These are phyloP conservation scores for Spizellomyces sp. DNA, from an alignment of 192 early-diverging fungal species.

Conservation along the genomic window DNA sequence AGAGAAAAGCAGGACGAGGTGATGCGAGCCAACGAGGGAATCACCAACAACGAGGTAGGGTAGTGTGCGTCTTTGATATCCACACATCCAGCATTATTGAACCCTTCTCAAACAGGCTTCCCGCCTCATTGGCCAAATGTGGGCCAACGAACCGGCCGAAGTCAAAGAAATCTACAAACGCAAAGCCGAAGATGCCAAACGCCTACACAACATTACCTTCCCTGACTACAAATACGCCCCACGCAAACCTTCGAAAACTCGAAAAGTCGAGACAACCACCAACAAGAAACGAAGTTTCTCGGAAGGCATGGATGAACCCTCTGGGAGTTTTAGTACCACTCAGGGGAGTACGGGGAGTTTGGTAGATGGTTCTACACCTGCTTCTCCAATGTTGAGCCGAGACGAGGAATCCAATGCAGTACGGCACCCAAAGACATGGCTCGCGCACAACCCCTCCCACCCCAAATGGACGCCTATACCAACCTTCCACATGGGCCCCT, in stretches of 20 bases:
- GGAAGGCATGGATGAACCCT: neutral
- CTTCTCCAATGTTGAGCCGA: no score
- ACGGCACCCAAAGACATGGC: no score
- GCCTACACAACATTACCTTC: constrained; percentile 48
- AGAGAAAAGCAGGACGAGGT: constrained; percentile 57
- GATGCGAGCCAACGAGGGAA: constrained; percentile 41
- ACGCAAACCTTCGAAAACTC: constrained; percentile 14
- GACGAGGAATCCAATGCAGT: no score
- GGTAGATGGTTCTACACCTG: no score
- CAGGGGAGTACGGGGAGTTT: no score
- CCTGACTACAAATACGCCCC: constrained; percentile 59
- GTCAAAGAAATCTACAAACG: constrained; percentile 56
- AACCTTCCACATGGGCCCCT: no score
- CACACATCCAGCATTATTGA: constrained; percentile 6
- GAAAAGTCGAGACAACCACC: constrained; percentile 3
- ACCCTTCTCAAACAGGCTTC: constrained; percentile 35
- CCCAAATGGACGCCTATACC: no score
- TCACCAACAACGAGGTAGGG: constrained; percentile 58
- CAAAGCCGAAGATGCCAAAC: constrained; percentile 48
- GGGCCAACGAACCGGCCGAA: constrained; percentile 58
- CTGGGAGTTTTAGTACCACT: no score
- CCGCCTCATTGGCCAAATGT: constrained; percentile 61
- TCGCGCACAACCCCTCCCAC: no score
- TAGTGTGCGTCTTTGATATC: constrained; percentile 36
- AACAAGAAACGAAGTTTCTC: constrained; percentile 14